A percentile compares a stretch with the other conserved stretches of the same genome.
Evolutionary conservation across 106 monocot species (phyloP).

Genomic region (Dendrobium chrysotoxum): DNA sequence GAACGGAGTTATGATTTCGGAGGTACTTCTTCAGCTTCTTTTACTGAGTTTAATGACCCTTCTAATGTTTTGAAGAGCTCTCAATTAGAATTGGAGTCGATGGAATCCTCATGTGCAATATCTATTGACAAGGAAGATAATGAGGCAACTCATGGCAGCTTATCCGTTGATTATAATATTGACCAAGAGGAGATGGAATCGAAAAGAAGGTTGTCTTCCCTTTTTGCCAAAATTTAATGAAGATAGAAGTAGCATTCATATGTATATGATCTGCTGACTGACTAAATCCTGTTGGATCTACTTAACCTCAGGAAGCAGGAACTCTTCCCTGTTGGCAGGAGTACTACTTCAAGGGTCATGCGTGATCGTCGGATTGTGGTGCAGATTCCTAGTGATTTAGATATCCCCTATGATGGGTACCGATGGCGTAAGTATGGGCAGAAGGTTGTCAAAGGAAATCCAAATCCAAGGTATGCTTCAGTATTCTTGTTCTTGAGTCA

Average conservation of each 20-base stretch:
- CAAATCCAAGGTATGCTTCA: slow-evolving; percentile 28
- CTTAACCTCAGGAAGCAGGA: not conserved
- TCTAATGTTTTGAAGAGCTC: slow-evolving; percentile 9
- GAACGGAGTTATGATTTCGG: slow-evolving; percentile 3
- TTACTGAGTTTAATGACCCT: slow-evolving; percentile 9
- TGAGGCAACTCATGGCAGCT: slow-evolving; percentile 17
- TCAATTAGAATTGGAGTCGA: slow-evolving; percentile 33
- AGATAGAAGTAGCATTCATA: not conserved
- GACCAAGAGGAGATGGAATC: slow-evolving; percentile 40
- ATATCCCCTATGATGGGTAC: slow-evolving; percentile 38
- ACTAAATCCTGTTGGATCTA: not conserved
- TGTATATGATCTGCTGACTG: not conserved
- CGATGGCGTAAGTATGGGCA: slow-evolving; percentile 48
- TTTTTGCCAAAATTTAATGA: not conserved
- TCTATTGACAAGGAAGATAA: slow-evolving; percentile 35
- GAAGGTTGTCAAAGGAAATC: slow-evolving; percentile 45
- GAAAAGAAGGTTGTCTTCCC: slow-evolving; percentile 36
- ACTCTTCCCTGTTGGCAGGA: not conserved
- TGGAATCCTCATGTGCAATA: slow-evolving; percentile 28
- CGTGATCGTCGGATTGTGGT: slow-evolving; percentile 27
- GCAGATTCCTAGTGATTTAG: slow-evolving; percentile 32
- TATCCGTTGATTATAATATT: slow-evolving; percentile 14
- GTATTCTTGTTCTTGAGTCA: not conserved
- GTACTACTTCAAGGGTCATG: not conserved
- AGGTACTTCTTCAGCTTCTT: not conserved